Base-by-base conservation (phyloP, 2,329 filamentous ascomycete genomes). In the Fusarium concolor region DNA sequence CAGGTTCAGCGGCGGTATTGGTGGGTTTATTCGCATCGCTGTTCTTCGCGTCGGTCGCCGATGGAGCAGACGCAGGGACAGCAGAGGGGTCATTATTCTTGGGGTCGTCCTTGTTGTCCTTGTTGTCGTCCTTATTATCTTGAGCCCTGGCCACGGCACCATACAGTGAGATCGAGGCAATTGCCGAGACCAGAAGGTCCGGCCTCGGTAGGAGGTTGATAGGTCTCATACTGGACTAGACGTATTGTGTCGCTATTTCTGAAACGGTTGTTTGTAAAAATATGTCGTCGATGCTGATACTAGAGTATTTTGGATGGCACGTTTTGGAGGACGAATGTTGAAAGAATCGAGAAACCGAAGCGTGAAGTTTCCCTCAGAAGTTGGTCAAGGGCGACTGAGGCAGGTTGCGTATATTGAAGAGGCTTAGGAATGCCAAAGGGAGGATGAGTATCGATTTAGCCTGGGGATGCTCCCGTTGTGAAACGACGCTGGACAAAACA, bases 141-240 rank as follows among this genome's bases (percentile, higher is more conserved):
- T 79, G 78, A n/a, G 79, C 80, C 55, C 76, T 66, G n/a, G 58
- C 75, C 14, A 78, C 65, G 18, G 71, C 60, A 44, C 76, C 71
- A 37, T 79, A 73, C 11, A 80, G 49, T 17, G 76, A 70, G 37
- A 76, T 39, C 9, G 75, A 70, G 20, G 67, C 62, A 18, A 78
- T 42, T 20, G 71, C 67, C 28, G 75, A 69, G 53, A 79, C 57
- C 61, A 77, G 53, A 44, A 75, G 62, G 60, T 69, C 68, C 17
- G 72, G 65, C 57, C 56, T 61, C 31, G 75, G 70, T 12, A 77
- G 49, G 42, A 70, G 74, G 47, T 69, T 74, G 61, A 66, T 51
- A 11, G 74, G 75, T 55, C 73, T 65, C 76, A 78, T 77, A 18
- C 14, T 73, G 61, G 43, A 41, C 39, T 49, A 33, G 31, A 44